A percentile compares a stretch with the other conserved stretches of the same genome.
Conservation (phyloP, 257 asterid species). For the Henckelia pumila region DNA sequence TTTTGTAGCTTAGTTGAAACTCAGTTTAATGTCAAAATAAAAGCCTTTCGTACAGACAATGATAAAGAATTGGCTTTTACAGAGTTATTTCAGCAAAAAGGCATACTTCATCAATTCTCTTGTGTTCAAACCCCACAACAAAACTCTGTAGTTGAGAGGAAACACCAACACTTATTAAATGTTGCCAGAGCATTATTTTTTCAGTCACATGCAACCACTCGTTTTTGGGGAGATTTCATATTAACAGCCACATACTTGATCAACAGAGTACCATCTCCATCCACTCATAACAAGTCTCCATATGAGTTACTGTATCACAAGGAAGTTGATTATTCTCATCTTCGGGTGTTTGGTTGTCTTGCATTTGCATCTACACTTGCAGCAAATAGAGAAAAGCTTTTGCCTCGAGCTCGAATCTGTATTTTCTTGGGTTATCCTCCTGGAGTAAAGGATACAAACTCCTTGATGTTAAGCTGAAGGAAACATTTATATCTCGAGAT, state of each 20-base stretch:
- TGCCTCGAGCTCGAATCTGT: too few relatives aligned
- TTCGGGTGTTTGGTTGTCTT: neutral
- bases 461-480: too few relatives aligned
- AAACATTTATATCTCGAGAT: too few relatives aligned
- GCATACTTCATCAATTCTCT: neutral
- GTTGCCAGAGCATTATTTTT: neutral
- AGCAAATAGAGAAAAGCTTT: too few relatives aligned
- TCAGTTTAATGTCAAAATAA: neutral
- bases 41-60: neutral
- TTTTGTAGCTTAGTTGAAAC: neutral
- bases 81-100: too few relatives aligned
- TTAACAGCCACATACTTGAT: too few relatives aligned
- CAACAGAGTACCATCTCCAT: neutral
- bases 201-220: neutral
- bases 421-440: too few relatives aligned
- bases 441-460: too few relatives aligned
- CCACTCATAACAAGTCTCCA: neutral
- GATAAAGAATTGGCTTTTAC: neutral
- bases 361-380: too few relatives aligned
- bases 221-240: neutral
- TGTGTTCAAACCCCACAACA: neutral
- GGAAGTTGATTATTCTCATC: neutral
- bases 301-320: neutral
- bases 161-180: too few relatives aligned
- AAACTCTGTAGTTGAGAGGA: neutral